Evolutionary conservation across 2,329 filamentous ascomycete species (phyloP).

Genomic region (Lachnellula subtilissima): DNA sequence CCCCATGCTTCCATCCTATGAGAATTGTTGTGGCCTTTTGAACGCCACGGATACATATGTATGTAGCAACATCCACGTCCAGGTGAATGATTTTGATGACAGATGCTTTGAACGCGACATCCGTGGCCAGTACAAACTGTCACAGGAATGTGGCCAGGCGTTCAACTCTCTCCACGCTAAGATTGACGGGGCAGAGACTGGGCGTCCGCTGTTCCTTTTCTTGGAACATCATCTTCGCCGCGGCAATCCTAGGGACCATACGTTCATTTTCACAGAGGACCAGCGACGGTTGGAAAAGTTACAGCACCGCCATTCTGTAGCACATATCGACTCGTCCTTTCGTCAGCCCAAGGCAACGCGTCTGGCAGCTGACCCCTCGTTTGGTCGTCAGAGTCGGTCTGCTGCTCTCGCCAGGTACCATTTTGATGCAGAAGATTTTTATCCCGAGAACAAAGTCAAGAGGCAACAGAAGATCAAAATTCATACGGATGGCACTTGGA

Average conservation of each 20-base stretch:
- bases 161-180: slow-evolving; percentile 45
- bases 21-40: slow-evolving; percentile 16
- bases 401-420: too few species aligned
- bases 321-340: slow-evolving; percentile 43
- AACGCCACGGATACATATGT: slow-evolving; percentile 23
- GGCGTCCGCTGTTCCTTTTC: slow-evolving; percentile 47
- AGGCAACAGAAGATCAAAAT: neutral
- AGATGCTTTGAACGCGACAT: slow-evolving; percentile 36
- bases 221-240: slow-evolving; percentile 47
- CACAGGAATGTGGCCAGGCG: slow-evolving; percentile 54
- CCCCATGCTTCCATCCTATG: slow-evolving; percentile 18
- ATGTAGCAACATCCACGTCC: slow-evolving; percentile 40
- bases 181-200: neutral
- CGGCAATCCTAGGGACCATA: slow-evolving; percentile 42
- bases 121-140: slow-evolving; percentile 45
- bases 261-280: slow-evolving; percentile 52
- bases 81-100: slow-evolving; percentile 28
- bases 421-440: neutral
- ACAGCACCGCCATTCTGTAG: slow-evolving; percentile 41
- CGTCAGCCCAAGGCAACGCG: slow-evolving; percentile 29
- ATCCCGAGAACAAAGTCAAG: too few species aligned
- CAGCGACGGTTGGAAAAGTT: slow-evolving; percentile 42
- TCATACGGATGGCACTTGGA: slow-evolving; percentile 1
- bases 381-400: too few species aligned
- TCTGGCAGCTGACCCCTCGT: too few species aligned